phyloP scores from a whole-genome alignment of 768 basidiomycete species.

The Russula abietina region DNA sequence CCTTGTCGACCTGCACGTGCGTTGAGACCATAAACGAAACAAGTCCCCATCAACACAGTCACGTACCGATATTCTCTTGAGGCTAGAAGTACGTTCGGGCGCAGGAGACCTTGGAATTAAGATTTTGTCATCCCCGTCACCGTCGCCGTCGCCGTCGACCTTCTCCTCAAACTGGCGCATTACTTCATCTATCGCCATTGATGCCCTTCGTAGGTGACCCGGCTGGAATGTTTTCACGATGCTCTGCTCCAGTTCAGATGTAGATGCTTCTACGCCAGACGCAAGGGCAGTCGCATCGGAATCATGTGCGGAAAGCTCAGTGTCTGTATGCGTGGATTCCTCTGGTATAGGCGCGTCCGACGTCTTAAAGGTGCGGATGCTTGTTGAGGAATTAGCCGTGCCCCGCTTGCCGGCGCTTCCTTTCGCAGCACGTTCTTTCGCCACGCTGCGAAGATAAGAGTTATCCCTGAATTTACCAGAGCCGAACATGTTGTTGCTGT shows the following conservation, averaged over 20 bases:
- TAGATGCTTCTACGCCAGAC: conserved; percentile 27
- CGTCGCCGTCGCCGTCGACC: conserved; percentile 41
- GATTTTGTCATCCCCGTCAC: conserved; percentile 53
- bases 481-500: conserved; percentile 83
- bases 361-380: conserved; percentile 7
- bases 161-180: conserved; percentile 76
- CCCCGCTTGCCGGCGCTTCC: conserved; percentile 39
- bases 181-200: conserved; percentile 66
- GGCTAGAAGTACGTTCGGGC: conserved; percentile 16
- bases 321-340: conserved; percentile 10
- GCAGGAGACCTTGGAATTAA: conserved; percentile 58
- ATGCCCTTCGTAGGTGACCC: conserved; percentile 54
- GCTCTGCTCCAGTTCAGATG: conserved; percentile 36
- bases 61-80: conserved; percentile 20
- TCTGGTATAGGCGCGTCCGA: conserved; percentile 21
- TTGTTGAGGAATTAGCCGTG: conserved; percentile 18
- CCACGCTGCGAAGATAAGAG: conserved; percentile 54
- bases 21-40: neutral
- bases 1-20: conserved; percentile 4
- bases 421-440: conserved; percentile 32
- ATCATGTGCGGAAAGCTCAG: conserved; percentile 14
- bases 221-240: conserved; percentile 47
- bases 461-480: conserved; percentile 77
- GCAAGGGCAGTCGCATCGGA: conserved; percentile 13
- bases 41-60: neutral